A percentile compares a stretch with the other conserved stretches of the same genome.
These are phyloP conservation scores for Adansonia rubrostipa DNA, from an alignment of 441 rosid species.

Conservation along the genomic window DNA sequence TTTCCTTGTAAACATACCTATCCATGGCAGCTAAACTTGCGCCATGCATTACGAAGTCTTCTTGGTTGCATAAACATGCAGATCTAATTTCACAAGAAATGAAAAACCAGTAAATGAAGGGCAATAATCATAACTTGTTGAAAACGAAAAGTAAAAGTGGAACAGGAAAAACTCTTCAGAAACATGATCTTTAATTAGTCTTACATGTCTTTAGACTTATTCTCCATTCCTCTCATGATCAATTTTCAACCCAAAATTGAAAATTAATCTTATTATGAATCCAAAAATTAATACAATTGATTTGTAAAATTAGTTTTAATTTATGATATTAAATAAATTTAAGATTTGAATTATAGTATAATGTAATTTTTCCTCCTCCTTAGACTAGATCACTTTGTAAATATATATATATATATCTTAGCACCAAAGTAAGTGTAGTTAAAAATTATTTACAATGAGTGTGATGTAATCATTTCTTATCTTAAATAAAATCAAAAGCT, in stretches of 20 bases:
- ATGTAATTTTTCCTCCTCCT: no score
- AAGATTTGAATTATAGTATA: no score
- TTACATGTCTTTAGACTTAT: not conserved
- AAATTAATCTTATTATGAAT: no score
- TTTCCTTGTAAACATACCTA: conserved; percentile 18
- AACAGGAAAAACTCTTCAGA: not conserved
- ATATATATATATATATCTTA: no score
- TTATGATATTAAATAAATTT: no score
- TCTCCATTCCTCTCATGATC: not conserved
- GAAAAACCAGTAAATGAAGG: not conserved
- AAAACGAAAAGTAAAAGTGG: not conserved
- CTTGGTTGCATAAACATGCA: conserved; percentile 1
- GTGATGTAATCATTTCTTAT: not conserved
- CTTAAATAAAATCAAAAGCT: not conserved
- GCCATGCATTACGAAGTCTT: conserved; percentile 25
- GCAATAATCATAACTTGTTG: not conserved
- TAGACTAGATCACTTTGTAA: no score
- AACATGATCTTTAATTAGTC: not conserved
- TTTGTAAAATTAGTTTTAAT: no score
- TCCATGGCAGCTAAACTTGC: conserved; percentile 35
- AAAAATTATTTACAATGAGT: not conserved
- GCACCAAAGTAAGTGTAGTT: not conserved
- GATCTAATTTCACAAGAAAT: not conserved
- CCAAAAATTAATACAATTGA: no score
- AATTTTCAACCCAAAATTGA: no score